phyloP scores from a whole-genome alignment of 2,329 filamentous ascomycete genomes.

The Talaromyces sp. region DNA sequence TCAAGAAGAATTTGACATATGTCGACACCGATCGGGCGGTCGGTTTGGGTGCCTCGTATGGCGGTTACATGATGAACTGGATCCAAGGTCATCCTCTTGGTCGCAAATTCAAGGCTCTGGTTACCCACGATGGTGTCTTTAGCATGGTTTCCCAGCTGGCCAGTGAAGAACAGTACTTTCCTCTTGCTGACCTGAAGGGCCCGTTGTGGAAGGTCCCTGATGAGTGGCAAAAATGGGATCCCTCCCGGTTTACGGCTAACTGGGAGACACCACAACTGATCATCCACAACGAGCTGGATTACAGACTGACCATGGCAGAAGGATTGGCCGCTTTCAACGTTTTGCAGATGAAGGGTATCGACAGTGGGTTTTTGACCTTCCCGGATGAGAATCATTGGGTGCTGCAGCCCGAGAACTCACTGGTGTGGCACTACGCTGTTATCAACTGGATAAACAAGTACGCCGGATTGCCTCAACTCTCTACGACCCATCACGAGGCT shows the following conservation, averaged over 20 bases:
- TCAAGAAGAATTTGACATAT: conserved; percentile 46
- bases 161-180: conserved; percentile 53
- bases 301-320: conserved; percentile 78
- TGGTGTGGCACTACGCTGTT: conserved; percentile 86
- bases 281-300: conserved; percentile 88
- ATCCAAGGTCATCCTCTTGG: conserved; percentile 51
- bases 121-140: conserved; percentile 50
- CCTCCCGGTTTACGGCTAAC: conserved; percentile 51
- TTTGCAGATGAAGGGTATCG: conserved; percentile 67
- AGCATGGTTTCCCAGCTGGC: conserved; percentile 41
- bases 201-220: conserved; percentile 46
- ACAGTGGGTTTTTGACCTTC: conserved; percentile 75
- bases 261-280: conserved; percentile 87
- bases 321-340: conserved; percentile 82
- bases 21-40: conserved; percentile 52
- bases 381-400: conserved; percentile 81
- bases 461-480: conserved; percentile 47
- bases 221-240: conserved; percentile 55
- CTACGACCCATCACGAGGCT: conserved; percentile 10
- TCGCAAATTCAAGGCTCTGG: conserved; percentile 53
- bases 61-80: conserved; percentile 60
- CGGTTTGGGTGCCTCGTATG: conserved; percentile 50
- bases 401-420: conserved; percentile 81
- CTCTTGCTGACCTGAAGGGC: conserved; percentile 48
- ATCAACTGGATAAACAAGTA: conserved; percentile 67